Base-by-base conservation (phyloP, 1,284 basidiomycete genomes). In the Marasmius sp. region DNA sequence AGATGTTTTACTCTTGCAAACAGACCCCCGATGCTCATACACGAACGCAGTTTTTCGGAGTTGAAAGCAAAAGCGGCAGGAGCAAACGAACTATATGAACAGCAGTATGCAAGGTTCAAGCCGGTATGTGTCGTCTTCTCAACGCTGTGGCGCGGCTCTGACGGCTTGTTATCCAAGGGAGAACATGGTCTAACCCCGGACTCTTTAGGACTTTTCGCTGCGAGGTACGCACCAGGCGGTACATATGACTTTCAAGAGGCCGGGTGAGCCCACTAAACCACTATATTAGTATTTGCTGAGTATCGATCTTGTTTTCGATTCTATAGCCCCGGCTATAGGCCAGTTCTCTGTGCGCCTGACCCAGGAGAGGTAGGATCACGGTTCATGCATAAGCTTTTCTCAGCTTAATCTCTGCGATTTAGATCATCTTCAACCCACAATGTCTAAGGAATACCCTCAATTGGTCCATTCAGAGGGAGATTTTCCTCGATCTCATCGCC, bases 401-500 rank as follows among this genome's bases (percentile, higher is more conserved):
- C 16, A 52, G 11, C 36, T 52, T 22, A 61, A 12, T 18, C 33
- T 18, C 18, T 16, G 43, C 33, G 41, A 6, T 10, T 9, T 38
- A 62, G 61, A 58, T 62, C 45, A 7, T 62, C 11, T 62, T 62
- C 34, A 51, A 62, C n/a, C 57, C 61, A 4, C n/a, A 54, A 41
- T 22, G 43, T 4, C 51, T 59, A 6, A 58, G 54, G 16, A 18
- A 48, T 18, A n/a, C 58, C 22, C 51, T 62, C 36, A 50, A 59
- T 18, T 59, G 57, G 61, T 34, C 47, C 12, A 20, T 39, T 16
- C 57, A 59, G 20, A 12, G 9, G n/a, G 43, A 18, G 16, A 34
- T 62, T 37, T 39, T 62, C 22, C 43, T 33, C 33, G 61, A 62
- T 37, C 38, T 62, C 14, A 56, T 58, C 27, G 11, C 49, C 18